Base-by-base conservation (phyloP, 257 asterid genomes). In the Fraxinus pennsylvanica region DNA sequence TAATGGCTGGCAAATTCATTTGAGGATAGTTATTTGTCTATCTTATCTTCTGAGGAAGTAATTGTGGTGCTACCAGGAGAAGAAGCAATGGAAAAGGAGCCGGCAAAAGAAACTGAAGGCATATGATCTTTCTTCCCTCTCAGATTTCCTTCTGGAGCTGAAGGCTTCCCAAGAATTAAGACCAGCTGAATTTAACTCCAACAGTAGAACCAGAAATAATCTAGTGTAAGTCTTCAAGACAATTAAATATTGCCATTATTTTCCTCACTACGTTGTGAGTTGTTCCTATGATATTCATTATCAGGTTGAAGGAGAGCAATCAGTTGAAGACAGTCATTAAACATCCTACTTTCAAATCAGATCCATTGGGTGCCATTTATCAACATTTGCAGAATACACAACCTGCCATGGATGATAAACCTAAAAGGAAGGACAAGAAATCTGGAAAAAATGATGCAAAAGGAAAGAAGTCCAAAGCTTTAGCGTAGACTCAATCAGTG, bases 371-470 rank as follows among this genome's bases (percentile, higher is more conserved):
- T 38, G 87, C 97, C 71, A 90, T 92, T 85, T 80, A 74, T 86
- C 92, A 87, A 78, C 96, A 92, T 83, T 76, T 92, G 84, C 89
- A 84, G 87, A 86, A 80, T 81, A 92, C 97, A n/a, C 98, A 92
- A 76, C 97, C 96, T 14, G 45, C 74, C 14, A 32, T 13, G 1
- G 91, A 88, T 0, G 87, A 83, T 79, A 89, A 90, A 82, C 87
- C 89, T 57, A 92, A 81, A 84, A 84, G 65, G 76, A 85, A 67
- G 76, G 91, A 25, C 27, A 25, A 25, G 27, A 25, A 25, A 84
- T 76, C 67, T 32, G 85, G 78, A 68, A 92, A 72, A 68, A 84
- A 72, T 76, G 86, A 86, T 82, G 59, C 81, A 3, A 92, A 86
- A 83, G 79, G 78, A 84, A 90, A 88, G 43, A 85, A 82, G 43